Evolutionary conservation across 73 alveolate genomes (phyloP).

Genomic region (Paramecium pentaurelia): DNA sequence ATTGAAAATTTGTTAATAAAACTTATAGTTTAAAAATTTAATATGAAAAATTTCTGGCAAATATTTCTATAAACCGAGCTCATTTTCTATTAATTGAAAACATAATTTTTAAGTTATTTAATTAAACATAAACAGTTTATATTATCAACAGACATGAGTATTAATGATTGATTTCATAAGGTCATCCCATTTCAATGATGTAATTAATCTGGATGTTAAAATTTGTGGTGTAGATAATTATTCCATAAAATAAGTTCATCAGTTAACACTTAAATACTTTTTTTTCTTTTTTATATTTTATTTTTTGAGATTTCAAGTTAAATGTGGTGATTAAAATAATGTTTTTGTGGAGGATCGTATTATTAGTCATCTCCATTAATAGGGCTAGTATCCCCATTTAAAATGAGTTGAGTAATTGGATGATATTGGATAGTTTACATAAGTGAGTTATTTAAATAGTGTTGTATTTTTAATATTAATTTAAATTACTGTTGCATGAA

Average conservation of each 20-base stretch:
- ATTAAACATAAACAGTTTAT: not conserved
- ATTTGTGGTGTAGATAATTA: not conserved
- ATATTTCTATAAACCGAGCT: not conserved
- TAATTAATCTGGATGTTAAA: not conserved
- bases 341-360: not conserved
- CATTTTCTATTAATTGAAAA: not conserved
- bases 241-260: not conserved
- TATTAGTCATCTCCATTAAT: not conserved
- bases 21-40: not conserved
- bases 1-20: too few relatives aligned
- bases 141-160: not conserved
- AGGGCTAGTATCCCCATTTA: not conserved
- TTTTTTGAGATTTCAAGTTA: not conserved
- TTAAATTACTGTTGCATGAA: not conserved
- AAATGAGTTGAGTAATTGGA: not conserved
- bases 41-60: not conserved
- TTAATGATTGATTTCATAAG: not conserved
- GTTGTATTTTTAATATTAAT: not conserved
- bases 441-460: not conserved
- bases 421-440: not conserved
- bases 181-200: not conserved
- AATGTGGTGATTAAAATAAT: not conserved
- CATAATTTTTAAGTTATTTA: not conserved
- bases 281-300: not conserved
- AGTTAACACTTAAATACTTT: not conserved